phyloP scores from a whole-genome alignment of 768 basidiomycete genomes.

The Phylloporus sp. region DNA sequence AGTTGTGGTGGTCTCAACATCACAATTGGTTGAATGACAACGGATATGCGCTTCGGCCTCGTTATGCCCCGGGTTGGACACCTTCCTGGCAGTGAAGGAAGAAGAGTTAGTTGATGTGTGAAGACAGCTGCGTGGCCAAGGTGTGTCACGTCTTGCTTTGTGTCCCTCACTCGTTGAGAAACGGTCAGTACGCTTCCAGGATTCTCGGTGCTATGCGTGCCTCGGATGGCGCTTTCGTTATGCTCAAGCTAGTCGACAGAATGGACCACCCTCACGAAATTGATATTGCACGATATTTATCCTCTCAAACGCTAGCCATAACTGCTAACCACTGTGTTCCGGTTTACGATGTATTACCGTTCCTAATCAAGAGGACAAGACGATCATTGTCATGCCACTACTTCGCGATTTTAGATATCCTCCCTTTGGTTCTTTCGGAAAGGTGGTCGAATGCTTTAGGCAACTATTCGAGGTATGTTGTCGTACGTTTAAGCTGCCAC shows the following conservation, averaged over 20 bases:
- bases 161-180: conserved; percentile 17
- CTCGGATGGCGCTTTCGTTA: conserved; percentile 26
- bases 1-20: conserved; percentile 11
- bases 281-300: conserved; percentile 25
- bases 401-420: conserved; percentile 25
- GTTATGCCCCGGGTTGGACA: conserved; percentile 18
- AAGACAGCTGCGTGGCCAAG: not conserved
- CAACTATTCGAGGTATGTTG: conserved; percentile 29
- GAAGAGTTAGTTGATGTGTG: not conserved
- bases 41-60: conserved; percentile 18
- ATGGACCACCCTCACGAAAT: conserved; percentile 25
- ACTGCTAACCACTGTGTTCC: conserved; percentile 34
- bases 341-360: conserved; percentile 22
- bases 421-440: conserved; percentile 21
- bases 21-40: conserved; percentile 10
- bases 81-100: conserved; percentile 18
- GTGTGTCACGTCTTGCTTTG: not conserved
- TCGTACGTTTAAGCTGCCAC: rapidly evolving
- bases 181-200: conserved; percentile 2
- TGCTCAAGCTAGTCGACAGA: conserved; percentile 26
- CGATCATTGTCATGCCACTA: conserved; percentile 33
- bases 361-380: not conserved
- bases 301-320: not conserved
- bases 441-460: conserved; percentile 23
- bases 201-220: conserved; percentile 29